These are phyloP conservation scores for Camillea tinctor DNA, from an alignment of 2,329 filamentous ascomycete species.

Conservation along the genomic window DNA sequence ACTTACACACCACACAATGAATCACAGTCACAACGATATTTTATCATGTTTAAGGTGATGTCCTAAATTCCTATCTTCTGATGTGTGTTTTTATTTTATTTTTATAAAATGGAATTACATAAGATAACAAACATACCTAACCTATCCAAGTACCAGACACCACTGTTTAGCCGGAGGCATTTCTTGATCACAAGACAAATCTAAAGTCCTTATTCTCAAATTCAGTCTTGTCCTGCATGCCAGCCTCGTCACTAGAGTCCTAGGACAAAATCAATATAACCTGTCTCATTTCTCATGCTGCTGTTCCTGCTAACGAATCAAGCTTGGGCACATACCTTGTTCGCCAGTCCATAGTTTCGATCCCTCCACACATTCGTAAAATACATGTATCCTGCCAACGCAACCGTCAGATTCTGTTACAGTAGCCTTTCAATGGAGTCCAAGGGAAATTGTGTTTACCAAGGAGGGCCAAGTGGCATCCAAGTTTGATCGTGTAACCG, in stretches of 20 bases:
- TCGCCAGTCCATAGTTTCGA: constrained; percentile 31
- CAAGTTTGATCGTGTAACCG: constrained; percentile 38
- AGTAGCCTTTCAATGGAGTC: not conserved
- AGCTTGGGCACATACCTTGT: constrained; percentile 25
- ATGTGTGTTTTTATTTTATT: no score
- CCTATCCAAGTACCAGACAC: no score
- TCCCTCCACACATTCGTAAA: constrained; percentile 34
- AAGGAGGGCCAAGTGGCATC: constrained; percentile 36
- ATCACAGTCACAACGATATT: no score
- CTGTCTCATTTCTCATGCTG: not conserved
- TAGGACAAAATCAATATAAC: not conserved
- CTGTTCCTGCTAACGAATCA: not conserved
- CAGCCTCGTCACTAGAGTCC: constrained; percentile 34
- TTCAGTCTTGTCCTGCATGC: constrained; percentile 41
- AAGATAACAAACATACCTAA: no score
- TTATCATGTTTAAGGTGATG: no score
- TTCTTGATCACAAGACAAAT: constrained; percentile 33
- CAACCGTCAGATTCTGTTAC: not conserved
- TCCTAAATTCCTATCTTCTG: no score
- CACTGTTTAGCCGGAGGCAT: not conserved
- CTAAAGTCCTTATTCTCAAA: constrained; percentile 44
- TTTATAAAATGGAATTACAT: no score
- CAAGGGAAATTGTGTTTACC: constrained; percentile 20
- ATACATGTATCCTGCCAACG: constrained; percentile 12
- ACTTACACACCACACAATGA: no score